Evolutionary conservation across 176 grass and related monocot species (phyloP).

Genomic region (Aegilops tauschii): DNA sequence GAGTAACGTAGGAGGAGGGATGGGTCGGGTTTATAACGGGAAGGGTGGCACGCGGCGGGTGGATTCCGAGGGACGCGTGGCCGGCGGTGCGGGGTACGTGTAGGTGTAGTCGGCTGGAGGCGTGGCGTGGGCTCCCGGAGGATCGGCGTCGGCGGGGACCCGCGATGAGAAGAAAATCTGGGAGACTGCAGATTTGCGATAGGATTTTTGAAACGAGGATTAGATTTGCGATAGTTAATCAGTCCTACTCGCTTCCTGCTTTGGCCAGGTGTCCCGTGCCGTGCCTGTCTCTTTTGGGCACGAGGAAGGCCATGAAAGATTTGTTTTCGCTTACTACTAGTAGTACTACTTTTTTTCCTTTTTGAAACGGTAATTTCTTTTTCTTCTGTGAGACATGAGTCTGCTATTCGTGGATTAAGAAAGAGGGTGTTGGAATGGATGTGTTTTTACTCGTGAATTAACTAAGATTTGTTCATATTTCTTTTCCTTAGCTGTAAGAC

Average conservation of each 20-base stretch:
- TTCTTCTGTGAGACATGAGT: too few relatives aligned
- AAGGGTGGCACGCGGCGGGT: neutral
- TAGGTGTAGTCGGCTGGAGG: constrained; percentile 34
- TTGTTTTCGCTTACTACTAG: too few relatives aligned
- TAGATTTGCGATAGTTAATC: neutral
- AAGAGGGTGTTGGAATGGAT: too few relatives aligned
- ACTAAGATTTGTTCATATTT: too few relatives aligned
- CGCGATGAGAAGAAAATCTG: neutral
- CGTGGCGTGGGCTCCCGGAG: constrained; percentile 24
- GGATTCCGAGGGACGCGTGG: constrained; percentile 31
- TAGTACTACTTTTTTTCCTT: too few relatives aligned
- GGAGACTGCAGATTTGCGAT: neutral
- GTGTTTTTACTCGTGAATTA: too few relatives aligned
- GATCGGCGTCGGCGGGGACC: neutral
- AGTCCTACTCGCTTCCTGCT: neutral
- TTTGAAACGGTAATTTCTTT: too few relatives aligned
- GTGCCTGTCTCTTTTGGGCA: too few relatives aligned
- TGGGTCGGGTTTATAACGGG: neutral
- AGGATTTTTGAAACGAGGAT: too few relatives aligned
- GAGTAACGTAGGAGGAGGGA: neutral
- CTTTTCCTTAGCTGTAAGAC: neutral
- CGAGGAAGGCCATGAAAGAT: too few relatives aligned
- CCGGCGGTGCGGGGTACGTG: constrained; percentile 25
- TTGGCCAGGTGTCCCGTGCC: neutral
- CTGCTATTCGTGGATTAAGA: too few relatives aligned